Evolutionary conservation across 345 rosid species (phyloP).

Genomic region (Geranium rotundifolium): DNA sequence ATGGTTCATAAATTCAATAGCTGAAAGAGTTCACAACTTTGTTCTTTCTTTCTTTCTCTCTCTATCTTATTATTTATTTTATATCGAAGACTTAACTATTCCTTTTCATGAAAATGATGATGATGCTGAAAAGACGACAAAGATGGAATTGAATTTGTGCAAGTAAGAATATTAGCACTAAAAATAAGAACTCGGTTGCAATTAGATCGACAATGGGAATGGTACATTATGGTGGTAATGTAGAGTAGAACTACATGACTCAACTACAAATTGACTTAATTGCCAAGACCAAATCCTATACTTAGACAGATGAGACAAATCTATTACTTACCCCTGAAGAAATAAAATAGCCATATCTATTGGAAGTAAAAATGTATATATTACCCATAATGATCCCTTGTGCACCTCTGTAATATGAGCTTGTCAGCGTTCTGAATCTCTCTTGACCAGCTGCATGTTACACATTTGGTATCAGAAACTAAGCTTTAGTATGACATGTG

Average conservation of each 20-base stretch:
- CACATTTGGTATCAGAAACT: not conserved
- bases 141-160: too few relatives aligned
- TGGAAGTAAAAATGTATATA: constrained; percentile 2
- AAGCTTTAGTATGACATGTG: not conserved
- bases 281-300: not conserved
- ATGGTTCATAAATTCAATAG: too few relatives aligned
- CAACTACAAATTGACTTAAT: not conserved
- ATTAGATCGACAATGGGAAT: too few relatives aligned
- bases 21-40: not conserved
- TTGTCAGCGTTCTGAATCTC: constrained; percentile 84
- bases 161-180: too few relatives aligned
- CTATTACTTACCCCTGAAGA: not conserved
- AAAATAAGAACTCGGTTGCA: too few relatives aligned
- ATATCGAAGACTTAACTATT: not conserved
- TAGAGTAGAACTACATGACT: not conserved
- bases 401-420: constrained; percentile 95
- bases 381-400: constrained; percentile 93
- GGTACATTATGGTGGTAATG: too few relatives aligned
- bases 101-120: not conserved
- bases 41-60: not conserved
- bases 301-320: not conserved
- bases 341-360: not conserved
- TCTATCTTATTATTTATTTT: too few relatives aligned
- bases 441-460: constrained; percentile 87
- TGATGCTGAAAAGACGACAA: too few relatives aligned